Evolutionary conservation across 257 asterid genomes (phyloP).

Genomic region (Anisodus tanguticus): DNA sequence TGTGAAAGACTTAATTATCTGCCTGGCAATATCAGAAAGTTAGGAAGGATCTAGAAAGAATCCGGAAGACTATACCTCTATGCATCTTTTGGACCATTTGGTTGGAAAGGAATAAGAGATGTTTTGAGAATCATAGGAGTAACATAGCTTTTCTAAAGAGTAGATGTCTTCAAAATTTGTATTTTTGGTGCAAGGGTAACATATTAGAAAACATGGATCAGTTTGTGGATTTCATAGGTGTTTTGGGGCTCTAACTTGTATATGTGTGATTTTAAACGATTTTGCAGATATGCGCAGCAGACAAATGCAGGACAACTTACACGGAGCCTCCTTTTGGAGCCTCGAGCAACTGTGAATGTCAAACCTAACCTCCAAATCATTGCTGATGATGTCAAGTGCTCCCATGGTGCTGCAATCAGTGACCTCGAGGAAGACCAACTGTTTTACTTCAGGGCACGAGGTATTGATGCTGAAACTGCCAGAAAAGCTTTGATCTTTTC

Average conservation of each 20-base stretch:
- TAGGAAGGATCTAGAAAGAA: too few relatives aligned
- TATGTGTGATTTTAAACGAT: not conserved
- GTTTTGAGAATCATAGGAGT: too few relatives aligned
- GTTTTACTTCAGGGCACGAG: slow-evolving; percentile 90
- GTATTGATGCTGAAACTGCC: slow-evolving; percentile 69
- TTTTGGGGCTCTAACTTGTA: too few relatives aligned
- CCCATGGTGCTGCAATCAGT: slow-evolving; percentile 96
- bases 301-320: slow-evolving; percentile 97
- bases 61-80: too few relatives aligned
- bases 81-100: too few relatives aligned
- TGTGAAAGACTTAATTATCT: not conserved
- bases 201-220: too few relatives aligned
- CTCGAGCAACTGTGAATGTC: slow-evolving; percentile 85
- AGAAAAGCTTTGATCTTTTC: slow-evolving; percentile 82
- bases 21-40: too few relatives aligned
- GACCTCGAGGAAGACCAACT: slow-evolving; percentile 83
- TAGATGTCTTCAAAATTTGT: too few relatives aligned
- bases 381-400: slow-evolving; percentile 90
- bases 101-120: too few relatives aligned
- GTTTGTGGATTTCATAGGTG: too few relatives aligned
- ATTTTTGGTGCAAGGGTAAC: too few relatives aligned
- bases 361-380: slow-evolving; percentile 94
- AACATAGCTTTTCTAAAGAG: too few relatives aligned
- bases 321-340: slow-evolving; percentile 82
- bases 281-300: slow-evolving; percentile 83